Conservation (phyloP, 345 rosid genomes). For the Euphorbia tirucalli region DNA sequence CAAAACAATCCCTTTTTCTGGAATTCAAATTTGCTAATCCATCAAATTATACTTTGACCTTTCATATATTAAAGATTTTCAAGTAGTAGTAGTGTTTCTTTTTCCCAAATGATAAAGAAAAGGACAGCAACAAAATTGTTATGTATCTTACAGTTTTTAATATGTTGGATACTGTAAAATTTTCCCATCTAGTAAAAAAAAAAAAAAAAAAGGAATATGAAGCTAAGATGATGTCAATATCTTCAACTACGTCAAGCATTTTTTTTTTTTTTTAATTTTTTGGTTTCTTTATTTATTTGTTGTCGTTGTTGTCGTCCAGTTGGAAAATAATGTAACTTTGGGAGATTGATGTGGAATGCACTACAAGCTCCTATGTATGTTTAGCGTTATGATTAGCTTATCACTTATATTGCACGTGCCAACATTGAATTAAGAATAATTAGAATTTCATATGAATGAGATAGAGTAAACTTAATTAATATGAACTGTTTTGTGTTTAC, state of each 20-base stretch:
- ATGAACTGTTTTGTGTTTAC: neutral
- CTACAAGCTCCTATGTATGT: neutral
- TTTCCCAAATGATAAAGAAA: too few relatives aligned
- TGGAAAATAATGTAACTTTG: neutral
- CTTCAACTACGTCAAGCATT: constrained; percentile 1
- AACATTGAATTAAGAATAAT: neutral
- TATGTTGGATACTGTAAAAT: too few relatives aligned
- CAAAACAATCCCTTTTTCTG: neutral
- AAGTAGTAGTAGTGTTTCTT: too few relatives aligned
- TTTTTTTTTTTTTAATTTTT: neutral
- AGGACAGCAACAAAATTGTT: too few relatives aligned
- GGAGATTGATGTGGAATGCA: constrained; percentile 10
- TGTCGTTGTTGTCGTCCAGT: neutral
- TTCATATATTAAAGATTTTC: too few relatives aligned
- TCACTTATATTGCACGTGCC: neutral
- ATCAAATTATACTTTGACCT: too few relatives aligned
- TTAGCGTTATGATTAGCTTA: too few relatives aligned
- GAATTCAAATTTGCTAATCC: too few relatives aligned
- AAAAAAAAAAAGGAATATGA: too few relatives aligned
- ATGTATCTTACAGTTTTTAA: too few relatives aligned
- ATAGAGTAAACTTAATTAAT: neutral
- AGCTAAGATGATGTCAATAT: too few relatives aligned
- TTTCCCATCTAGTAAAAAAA: too few relatives aligned
- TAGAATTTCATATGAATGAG: neutral
- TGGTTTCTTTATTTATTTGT: neutral